Conservation (phyloP, 768 basidiomycete species). For the Pulveroboletus sp. region DNA sequence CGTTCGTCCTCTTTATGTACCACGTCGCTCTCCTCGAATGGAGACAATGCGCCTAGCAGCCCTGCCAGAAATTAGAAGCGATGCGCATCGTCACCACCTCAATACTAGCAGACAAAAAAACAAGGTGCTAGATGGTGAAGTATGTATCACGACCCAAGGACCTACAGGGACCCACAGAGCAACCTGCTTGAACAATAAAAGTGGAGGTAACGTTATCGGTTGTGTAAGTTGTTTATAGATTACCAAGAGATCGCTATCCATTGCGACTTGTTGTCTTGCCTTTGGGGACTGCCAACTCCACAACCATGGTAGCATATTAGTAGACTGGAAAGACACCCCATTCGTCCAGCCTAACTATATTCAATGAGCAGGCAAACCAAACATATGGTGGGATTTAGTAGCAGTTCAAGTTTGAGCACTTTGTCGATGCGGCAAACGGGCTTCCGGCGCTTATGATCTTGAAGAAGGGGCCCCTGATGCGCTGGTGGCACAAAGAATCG, state of each 20-base stretch:
- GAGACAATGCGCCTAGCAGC: slow-evolving; percentile 1
- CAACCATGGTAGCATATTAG: background rate
- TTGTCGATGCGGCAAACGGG: too few species aligned
- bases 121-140: slow-evolving; percentile 2
- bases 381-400: too few species aligned
- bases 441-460: too few species aligned
- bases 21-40: background rate
- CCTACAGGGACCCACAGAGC: slow-evolving; percentile 23
- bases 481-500: too few species aligned
- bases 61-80: background rate
- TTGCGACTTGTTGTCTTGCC: slow-evolving; percentile 13
- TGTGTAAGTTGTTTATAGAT: background rate
- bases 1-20: slow-evolving; percentile 16
- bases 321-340: background rate
- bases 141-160: slow-evolving; percentile 2
- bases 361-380: too few species aligned
- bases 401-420: too few species aligned
- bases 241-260: background rate
- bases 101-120: slow-evolving; percentile 16
- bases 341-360: too few species aligned
- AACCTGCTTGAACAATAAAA: slow-evolving; percentile 19
- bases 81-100: slow-evolving; percentile 12
- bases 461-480: too few species aligned
- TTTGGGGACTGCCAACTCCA: background rate
- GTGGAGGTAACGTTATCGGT: background rate